Evolutionary conservation across 371 early-diverging fungal genomes (phyloP).

Genomic region (Actinomucor elegans): DNA sequence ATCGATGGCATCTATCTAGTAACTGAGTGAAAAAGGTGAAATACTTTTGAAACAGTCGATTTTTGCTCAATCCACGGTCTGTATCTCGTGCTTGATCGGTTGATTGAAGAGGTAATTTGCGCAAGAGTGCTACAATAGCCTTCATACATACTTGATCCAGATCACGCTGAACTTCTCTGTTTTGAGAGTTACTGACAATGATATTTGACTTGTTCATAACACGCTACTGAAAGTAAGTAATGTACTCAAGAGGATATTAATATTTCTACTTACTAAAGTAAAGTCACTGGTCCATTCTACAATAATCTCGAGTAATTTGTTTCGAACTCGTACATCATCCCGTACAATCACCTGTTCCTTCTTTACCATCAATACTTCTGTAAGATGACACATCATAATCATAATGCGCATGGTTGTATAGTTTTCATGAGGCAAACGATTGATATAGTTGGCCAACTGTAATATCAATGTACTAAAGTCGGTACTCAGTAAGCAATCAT

Average conservation of each 20-base stretch:
- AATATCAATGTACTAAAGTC: conserved; percentile 78
- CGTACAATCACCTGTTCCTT: conserved; percentile 75
- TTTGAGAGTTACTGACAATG: conserved; percentile 13
- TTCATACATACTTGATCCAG: conserved; percentile 81
- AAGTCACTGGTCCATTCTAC: conserved; percentile 86
- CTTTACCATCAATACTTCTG: conserved; percentile 76
- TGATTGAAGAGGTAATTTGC: conserved; percentile 78
- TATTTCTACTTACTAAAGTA: conserved; percentile 34
- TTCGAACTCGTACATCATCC: conserved; percentile 81
- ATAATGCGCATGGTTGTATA: conserved; percentile 68
- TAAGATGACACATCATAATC: conserved; percentile 80
- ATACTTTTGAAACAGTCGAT: conserved; percentile 78
- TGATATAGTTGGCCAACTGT: conserved; percentile 74
- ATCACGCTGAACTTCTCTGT: conserved; percentile 70
- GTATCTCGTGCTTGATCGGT: conserved; percentile 58
- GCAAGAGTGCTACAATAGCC: conserved; percentile 73
- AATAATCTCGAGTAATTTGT: conserved; percentile 74
- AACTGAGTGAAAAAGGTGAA: conserved; percentile 84
- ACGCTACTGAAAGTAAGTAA: conserved; percentile 6
- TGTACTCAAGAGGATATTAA: too few relatives aligned
- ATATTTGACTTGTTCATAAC: conserved; percentile 4
- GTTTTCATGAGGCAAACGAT: conserved; percentile 61
- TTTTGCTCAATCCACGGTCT: conserved; percentile 64
- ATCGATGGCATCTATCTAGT: conserved; percentile 75
- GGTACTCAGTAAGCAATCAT: conserved; percentile 65